phyloP scores from a whole-genome alignment of 2,329 filamentous ascomycete species.

The Metarhizium anisopliae region DNA sequence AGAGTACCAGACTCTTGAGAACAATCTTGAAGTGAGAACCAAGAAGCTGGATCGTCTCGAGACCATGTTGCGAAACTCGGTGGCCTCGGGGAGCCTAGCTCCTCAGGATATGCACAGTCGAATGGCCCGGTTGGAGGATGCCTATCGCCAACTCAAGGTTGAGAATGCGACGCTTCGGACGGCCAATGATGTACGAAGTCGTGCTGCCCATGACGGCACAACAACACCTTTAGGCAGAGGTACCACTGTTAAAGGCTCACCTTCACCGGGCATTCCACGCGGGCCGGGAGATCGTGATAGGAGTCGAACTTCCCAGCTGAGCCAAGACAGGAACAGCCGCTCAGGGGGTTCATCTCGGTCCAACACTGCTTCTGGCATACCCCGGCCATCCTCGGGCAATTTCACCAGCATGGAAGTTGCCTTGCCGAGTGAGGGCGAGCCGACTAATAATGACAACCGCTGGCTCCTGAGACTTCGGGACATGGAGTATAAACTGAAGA shows the following conservation, averaged over 20 bases:
- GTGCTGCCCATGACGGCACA: conserved; percentile 33
- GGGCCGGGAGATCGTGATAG: conserved; percentile 39
- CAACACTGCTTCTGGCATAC: conserved; percentile 18
- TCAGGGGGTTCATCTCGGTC: conserved; percentile 22
- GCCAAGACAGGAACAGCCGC: conserved; percentile 19
- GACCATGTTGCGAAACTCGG: conserved; percentile 60
- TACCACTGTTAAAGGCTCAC: conserved; percentile 34
- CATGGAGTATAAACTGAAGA: conserved; percentile 79
- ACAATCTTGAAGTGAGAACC: conserved; percentile 65
- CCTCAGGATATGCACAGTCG: conserved; percentile 35
- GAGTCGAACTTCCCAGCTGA: conserved; percentile 25
- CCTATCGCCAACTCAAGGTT: conserved; percentile 54
- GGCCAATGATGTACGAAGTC: conserved; percentile 48
- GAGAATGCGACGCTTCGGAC: conserved; percentile 62
- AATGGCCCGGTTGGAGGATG: conserved; percentile 47
- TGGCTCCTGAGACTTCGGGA: conserved; percentile 84
- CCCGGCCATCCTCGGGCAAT: conserved; percentile 15
- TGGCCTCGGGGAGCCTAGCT: conserved; percentile 39
- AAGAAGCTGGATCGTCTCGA: conserved; percentile 87
- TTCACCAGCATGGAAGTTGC: conserved; percentile 19
- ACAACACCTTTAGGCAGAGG: conserved; percentile 7
- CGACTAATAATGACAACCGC: conserved; percentile 49
- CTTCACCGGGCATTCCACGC: conserved; percentile 44
- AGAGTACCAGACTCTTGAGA: conserved; percentile 81
- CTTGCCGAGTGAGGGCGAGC: conserved; percentile 14